A percentile compares a stretch with the other conserved stretches of the same genome.
phyloP scores from a whole-genome alignment of 2,329 filamentous ascomycete genomes.

The Apiospora sp. region DNA sequence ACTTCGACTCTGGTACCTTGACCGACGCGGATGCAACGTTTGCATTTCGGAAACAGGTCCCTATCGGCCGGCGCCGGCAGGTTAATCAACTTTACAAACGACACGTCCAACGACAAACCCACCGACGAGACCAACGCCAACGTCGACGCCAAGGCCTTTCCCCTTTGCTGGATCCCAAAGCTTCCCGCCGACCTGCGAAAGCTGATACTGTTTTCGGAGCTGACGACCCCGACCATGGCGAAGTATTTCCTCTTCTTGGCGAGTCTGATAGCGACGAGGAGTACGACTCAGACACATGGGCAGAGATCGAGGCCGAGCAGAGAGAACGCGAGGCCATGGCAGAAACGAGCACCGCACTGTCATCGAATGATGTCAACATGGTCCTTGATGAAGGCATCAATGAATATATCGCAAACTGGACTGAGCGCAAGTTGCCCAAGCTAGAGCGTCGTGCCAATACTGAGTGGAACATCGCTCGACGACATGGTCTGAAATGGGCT shows the following conservation, averaged over 20 bases:
- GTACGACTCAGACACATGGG: conserved; percentile 66
- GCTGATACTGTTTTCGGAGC: conserved; percentile 38
- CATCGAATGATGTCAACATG: conserved; percentile 54
- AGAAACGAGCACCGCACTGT: conserved; percentile 45
- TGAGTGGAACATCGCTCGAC: conserved; percentile 67
- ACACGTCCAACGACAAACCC: background rate
- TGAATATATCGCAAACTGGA: conserved; percentile 63
- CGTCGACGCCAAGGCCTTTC: conserved; percentile 37
- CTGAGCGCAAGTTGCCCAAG: conserved; percentile 62
- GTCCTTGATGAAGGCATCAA: conserved; percentile 63
- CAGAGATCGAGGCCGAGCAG: conserved; percentile 67
- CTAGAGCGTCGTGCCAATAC: conserved; percentile 63
- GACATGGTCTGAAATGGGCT: conserved; percentile 47
- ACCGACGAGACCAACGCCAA: conserved; percentile 26
- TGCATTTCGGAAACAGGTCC: background rate
- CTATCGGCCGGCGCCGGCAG: background rate
- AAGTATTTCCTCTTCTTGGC: conserved; percentile 59
- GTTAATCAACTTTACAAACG: conserved; percentile 5
- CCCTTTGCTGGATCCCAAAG: conserved; percentile 32
- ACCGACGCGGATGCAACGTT: conserved; percentile 3
- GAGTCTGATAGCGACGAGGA: conserved; percentile 57
- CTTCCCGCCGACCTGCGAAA: conserved; percentile 30
- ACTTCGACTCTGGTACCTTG: conserved; percentile 24
- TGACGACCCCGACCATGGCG: conserved; percentile 44
- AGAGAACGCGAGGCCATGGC: conserved; percentile 42